Conservation (phyloP, 352 stramenopile species). For the Pythium brassicae region DNA sequence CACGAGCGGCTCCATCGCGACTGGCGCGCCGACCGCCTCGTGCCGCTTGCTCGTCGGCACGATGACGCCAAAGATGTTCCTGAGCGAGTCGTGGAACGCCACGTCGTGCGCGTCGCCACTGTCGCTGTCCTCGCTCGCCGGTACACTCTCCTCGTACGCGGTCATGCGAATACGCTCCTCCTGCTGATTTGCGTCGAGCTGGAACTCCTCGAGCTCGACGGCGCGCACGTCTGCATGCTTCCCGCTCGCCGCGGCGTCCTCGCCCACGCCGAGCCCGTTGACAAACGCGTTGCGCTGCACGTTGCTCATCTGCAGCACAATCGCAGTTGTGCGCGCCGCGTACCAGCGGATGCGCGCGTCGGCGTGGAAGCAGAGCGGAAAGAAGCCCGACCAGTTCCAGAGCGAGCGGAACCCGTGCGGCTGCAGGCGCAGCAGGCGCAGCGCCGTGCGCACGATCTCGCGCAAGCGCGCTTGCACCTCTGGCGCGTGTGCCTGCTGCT, state of each 20-base stretch:
- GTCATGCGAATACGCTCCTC: conserved; percentile 46
- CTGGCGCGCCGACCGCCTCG: conserved; percentile 3
- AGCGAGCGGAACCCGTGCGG: conserved; percentile 47
- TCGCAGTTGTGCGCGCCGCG: conserved; percentile 47
- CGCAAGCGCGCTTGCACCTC: conserved; percentile 33
- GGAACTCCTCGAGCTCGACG: conserved; percentile 60
- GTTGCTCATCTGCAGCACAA: conserved; percentile 71
- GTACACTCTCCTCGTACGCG: conserved; percentile 25
- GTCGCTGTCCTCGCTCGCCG: conserved; percentile 1
- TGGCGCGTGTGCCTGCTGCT: conserved; percentile 20
- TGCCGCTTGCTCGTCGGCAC: conserved; percentile 58
- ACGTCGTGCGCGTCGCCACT: conserved; percentile 8
- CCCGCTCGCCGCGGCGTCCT: conserved; percentile 39
- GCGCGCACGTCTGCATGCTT: conserved; percentile 29
- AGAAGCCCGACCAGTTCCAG: conserved; percentile 83
- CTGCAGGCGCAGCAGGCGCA: conserved; percentile 46
- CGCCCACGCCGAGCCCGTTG: conserved; percentile 34
- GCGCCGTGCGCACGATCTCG: conserved; percentile 53
- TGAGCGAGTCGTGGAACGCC: conserved; percentile 68
- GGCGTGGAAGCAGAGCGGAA: conserved; percentile 73
- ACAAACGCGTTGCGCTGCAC: conserved; percentile 63
- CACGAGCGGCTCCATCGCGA: conserved; percentile 33
- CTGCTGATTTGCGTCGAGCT: conserved; percentile 31
- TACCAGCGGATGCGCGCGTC: conserved; percentile 56
- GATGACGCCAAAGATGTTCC: conserved; percentile 81